phyloP scores from a whole-genome alignment of 2,329 filamentous ascomycete genomes.

The Intubia oerlemansii region DNA sequence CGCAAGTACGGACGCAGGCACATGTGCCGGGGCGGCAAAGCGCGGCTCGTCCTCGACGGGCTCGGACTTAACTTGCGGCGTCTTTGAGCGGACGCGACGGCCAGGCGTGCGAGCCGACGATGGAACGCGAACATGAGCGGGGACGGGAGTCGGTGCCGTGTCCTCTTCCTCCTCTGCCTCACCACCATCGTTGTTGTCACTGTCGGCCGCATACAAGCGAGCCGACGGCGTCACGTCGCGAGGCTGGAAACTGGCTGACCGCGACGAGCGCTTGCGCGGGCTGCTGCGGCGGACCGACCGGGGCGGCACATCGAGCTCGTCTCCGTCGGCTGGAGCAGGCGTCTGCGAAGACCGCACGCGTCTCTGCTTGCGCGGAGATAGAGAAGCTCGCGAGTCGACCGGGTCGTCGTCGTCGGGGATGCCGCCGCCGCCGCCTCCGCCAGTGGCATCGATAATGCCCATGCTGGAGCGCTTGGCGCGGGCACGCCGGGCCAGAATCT shows the following conservation, averaged over 20 bases:
- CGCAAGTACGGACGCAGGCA: too few relatives aligned
- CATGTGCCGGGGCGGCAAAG: too few relatives aligned
- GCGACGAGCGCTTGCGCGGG: conserved; percentile 31
- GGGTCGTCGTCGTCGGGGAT: too few relatives aligned
- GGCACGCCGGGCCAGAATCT: conserved; percentile 53
- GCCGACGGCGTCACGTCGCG: conserved; percentile 12
- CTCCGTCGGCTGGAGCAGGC: too few relatives aligned
- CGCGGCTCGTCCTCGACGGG: conserved; percentile 25
- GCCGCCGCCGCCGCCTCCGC: too few relatives aligned
- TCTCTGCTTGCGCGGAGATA: too few relatives aligned
- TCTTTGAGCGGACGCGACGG: conserved; percentile 29
- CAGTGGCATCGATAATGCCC: conserved; percentile 61
- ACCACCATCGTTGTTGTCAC: conserved; percentile 34
- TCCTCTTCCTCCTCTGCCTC: too few relatives aligned
- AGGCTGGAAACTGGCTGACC: conserved; percentile 31
- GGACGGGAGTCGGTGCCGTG: conserved; percentile 18
- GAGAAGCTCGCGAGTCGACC: too few relatives aligned
- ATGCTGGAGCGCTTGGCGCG: conserved; percentile 68
- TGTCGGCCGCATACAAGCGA: conserved; percentile 18
- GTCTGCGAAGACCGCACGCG: too few relatives aligned
- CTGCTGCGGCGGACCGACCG: conserved; percentile 17
- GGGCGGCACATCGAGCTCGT: conserved; percentile 11
- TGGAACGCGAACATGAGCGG: too few relatives aligned
- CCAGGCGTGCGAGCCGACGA: conserved; percentile 13
- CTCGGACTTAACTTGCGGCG: conserved; percentile 33